Percentiles rank a stretch among this genome's conserved stretches.
Conservation (phyloP, 2,329 filamentous ascomycete species). For the Furcasterigmium furcatum region DNA sequence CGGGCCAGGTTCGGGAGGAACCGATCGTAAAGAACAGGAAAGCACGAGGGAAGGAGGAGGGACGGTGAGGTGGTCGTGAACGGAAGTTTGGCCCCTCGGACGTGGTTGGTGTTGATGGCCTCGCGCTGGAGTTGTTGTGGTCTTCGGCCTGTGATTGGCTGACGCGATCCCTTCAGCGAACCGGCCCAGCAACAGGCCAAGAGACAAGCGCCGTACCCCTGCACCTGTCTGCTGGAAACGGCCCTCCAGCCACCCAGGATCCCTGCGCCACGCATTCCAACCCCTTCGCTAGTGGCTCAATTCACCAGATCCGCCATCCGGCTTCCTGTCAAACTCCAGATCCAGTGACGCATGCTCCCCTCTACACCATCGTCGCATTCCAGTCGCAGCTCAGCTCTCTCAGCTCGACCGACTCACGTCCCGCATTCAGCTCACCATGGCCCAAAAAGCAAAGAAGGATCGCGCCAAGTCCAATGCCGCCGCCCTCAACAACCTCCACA, state of each 20-base stretch:
- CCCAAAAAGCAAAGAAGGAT: conserved; percentile 62
- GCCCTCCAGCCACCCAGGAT: not conserved
- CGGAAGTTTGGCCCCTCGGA: conserved; percentile 1
- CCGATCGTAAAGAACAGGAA: not conserved
- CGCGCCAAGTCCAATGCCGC: conserved; percentile 74
- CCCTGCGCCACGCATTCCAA: not conserved
- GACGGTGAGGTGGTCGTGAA: conserved; percentile 6
- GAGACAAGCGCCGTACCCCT: no score
- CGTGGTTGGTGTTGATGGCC: conserved; percentile 4
- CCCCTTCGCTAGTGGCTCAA: no score
- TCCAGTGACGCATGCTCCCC: no score
- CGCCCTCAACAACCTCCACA: conserved; percentile 77
- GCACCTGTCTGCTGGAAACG: not conserved
- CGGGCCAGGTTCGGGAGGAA: not conserved
- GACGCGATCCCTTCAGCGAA: conserved; percentile 1
- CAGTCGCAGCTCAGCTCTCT: not conserved
- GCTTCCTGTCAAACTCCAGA: no score
- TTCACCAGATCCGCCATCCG: no score
- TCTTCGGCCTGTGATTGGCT: conserved; percentile 9
- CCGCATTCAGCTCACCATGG: conserved; percentile 37
- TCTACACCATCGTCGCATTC: not conserved
- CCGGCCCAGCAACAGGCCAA: conserved; percentile 12
- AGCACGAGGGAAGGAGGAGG: not conserved
- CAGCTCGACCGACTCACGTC: not conserved
- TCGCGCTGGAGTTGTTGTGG: conserved; percentile 3